phyloP scores from a whole-genome alignment of 2,329 filamentous ascomycete species.

The Lachnellula arida region DNA sequence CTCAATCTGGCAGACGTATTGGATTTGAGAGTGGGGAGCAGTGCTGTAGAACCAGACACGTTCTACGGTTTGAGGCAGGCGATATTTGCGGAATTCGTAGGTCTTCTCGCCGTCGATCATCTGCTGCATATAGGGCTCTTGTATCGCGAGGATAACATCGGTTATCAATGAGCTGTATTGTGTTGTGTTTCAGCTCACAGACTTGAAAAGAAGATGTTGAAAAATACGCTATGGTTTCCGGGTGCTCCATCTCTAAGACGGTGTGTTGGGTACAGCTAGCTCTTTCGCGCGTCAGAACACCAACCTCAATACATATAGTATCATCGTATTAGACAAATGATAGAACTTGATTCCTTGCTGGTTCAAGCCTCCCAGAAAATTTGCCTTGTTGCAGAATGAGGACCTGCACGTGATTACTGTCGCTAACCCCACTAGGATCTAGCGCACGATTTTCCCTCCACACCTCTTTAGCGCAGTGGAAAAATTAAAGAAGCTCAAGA shows the following conservation, averaged over 20 bases:
- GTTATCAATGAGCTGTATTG: not conserved
- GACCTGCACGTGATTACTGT: not conserved
- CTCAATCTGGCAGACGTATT: not conserved
- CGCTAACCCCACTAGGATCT: not conserved
- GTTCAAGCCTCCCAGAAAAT: too few relatives aligned
- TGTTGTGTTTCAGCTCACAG: not conserved
- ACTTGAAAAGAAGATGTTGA: not conserved
- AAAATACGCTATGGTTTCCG: not conserved
- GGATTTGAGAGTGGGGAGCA: not conserved
- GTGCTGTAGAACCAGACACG: not conserved
- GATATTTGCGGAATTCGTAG: not conserved
- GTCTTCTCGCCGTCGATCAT: not conserved
- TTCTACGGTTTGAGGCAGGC: not conserved
- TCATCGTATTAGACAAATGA: too few relatives aligned
- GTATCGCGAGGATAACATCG: not conserved
- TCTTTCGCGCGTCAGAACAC: too few relatives aligned
- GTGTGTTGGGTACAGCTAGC: too few relatives aligned
- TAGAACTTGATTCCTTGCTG: too few relatives aligned
- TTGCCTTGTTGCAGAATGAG: too few relatives aligned
- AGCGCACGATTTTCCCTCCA: not conserved
- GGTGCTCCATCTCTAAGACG: not conserved
- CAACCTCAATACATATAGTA: too few relatives aligned
- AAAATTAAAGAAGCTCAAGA: slow-evolving; percentile 13
- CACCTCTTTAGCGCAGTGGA: slow-evolving; percentile 11
- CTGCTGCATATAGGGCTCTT: not conserved